Base-by-base conservation (phyloP, 1,139 yeast species). In the Eremothecium coryli region DNA sequence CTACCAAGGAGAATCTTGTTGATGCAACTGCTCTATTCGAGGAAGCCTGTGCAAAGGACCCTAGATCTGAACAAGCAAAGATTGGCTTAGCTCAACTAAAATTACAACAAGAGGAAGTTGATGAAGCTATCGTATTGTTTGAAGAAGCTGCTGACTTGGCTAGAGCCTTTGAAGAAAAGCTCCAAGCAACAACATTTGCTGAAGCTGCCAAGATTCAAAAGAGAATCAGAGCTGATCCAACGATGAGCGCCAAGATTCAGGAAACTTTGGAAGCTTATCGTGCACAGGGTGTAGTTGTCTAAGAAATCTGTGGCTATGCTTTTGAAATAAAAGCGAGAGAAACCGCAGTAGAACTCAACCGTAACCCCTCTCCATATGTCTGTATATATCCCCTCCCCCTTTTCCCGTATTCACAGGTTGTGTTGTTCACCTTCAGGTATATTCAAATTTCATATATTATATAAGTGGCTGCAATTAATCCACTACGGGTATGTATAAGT, bases 111-210 rank as follows among this genome's bases (percentile, higher is more conserved):
- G 90, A 84, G 61, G 71, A 79, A 54, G 74, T 82, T 35, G 82
- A 80, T 43, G 90, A 82, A 45, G 96, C 98, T 22, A 73, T 84
- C 49, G 64, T 64, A 40, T 71, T 80, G 54, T 86, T 88, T 57
- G 90, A 82, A 64, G 82, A 77, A 55, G 80, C 93, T 39, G 77
- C 93, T 37, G 71, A 71, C 40, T 71, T 86, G 49, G 81, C 95
- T 24, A 80, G 97, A 70, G 73, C 84, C 34, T 68, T 75, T 39
- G 84, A 80, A 45, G 98, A 90, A 65, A 82, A 86, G 65, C 69
- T 82, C 41, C 96, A 86, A 65, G 93, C 95, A 38, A 78, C 86
- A 44, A 80, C 93, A 23, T 82, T 84, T 53, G 93, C 93, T 41
- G 96, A 85, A 64, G 96, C 95, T 42, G 76, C 86, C 35, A 80